These are phyloP conservation scores for Fragosphaeria purpurea DNA, from an alignment of 2,329 filamentous ascomycete genomes.

Conservation along the genomic window DNA sequence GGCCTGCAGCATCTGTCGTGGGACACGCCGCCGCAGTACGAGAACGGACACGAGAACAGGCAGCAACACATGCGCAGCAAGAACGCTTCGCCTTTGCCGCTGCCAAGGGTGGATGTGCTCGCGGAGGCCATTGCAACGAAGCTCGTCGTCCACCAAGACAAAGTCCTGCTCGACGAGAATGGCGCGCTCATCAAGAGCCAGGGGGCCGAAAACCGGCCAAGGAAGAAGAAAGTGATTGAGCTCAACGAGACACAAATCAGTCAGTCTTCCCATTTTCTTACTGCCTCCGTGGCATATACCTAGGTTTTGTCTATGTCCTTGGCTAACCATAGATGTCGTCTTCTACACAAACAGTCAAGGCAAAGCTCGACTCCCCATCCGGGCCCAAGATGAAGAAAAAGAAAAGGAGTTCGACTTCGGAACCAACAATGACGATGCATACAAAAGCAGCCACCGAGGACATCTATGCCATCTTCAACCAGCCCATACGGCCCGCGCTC, in stretches of 20 bases:
- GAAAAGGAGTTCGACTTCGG: slow-evolving; percentile 49
- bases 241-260: slow-evolving; percentile 88
- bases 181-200: slow-evolving; percentile 30
- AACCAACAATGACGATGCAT: slow-evolving; percentile 97
- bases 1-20: slow-evolving; percentile 57
- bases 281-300: too few relatives aligned
- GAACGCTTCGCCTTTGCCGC: slow-evolving; percentile 15
- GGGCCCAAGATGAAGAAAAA: slow-evolving; percentile 67
- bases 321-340: too few relatives aligned
- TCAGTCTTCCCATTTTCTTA: slow-evolving; percentile 32
- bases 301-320: too few relatives aligned
- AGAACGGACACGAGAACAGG: too few relatives aligned
- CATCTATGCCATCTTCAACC: slow-evolving; percentile 95
- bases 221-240: slow-evolving; percentile 73
- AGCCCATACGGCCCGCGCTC: slow-evolving; percentile 48
- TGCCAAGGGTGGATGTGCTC: slow-evolving; percentile 22
- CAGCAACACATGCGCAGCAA: neutral
- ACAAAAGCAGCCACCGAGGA: slow-evolving; percentile 93
- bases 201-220: slow-evolving; percentile 26
- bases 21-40: slow-evolving; percentile 15
- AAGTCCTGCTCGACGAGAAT: slow-evolving; percentile 47
- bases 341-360: slow-evolving; percentile 55
- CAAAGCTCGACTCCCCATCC: slow-evolving; percentile 83
- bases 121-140: slow-evolving; percentile 21
- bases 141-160: slow-evolving; percentile 34